Evolutionary conservation across 2,329 filamentous ascomycete species (phyloP).

Genomic region (Cordyceps fumosorosea): DNA sequence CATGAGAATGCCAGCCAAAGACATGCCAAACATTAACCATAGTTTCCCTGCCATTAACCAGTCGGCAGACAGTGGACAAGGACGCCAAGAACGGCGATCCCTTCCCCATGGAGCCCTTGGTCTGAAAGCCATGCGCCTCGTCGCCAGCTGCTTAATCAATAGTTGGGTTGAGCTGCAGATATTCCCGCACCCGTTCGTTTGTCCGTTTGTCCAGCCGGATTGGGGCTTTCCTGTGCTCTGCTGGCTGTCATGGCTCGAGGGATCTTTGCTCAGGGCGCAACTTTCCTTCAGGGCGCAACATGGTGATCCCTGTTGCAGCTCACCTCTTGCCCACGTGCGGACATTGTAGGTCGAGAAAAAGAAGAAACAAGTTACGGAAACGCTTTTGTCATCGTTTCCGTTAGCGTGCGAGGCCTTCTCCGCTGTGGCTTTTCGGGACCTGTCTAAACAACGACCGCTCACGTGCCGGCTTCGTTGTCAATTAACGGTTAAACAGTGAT

Average conservation of each 20-base stretch:
- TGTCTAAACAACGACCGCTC: background rate
- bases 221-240: background rate
- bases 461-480: background rate
- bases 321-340: background rate
- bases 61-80: background rate
- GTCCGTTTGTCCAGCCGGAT: background rate
- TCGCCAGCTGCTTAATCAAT: background rate
- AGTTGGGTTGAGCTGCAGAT: background rate
- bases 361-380: background rate
- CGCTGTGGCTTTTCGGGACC: background rate
- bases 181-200: background rate
- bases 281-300: background rate
- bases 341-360: background rate
- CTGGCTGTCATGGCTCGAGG: background rate
- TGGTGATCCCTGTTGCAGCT: background rate
- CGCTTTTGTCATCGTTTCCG: background rate
- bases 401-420: background rate
- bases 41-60: too few species aligned
- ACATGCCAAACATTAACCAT: constrained; percentile 3
- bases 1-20: background rate
- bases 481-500: background rate
- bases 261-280: too few species aligned
- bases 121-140: constrained; percentile 3
- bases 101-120: background rate
- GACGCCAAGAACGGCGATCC: background rate